Evolutionary conservation across 306 rosid genomes (phyloP).

Genomic region (Nissolia schottii): DNA sequence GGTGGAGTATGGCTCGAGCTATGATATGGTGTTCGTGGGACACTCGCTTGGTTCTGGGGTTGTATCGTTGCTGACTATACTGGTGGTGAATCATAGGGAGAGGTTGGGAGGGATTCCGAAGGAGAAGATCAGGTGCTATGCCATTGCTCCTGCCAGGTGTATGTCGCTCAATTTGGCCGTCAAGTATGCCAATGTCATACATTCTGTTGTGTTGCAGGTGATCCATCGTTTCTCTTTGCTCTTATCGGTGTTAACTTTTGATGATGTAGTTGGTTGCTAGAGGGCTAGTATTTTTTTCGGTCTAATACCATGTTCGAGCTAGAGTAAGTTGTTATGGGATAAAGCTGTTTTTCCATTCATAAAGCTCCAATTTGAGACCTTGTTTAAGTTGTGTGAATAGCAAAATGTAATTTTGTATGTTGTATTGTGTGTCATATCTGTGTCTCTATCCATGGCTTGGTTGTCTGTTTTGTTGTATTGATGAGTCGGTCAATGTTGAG

Average conservation of each 20-base stretch:
- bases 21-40: slow-evolving; percentile 72
- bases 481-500: not conserved
- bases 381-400: not conserved
- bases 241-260: not conserved
- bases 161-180: slow-evolving; percentile 96
- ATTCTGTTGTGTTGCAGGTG: slow-evolving; percentile 81
- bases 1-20: slow-evolving; percentile 56
- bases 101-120: slow-evolving; percentile 66
- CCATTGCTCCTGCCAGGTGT: slow-evolving; percentile 88
- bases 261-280: not conserved
- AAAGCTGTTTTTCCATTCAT: too few species aligned
- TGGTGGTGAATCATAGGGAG: slow-evolving; percentile 62
- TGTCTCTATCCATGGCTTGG: too few species aligned
- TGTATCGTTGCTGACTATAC: slow-evolving; percentile 62
- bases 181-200: slow-evolving; percentile 82
- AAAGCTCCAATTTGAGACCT: too few species aligned
- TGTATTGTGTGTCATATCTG: too few species aligned
- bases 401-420: not conserved
- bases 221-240: not conserved
- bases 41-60: slow-evolving; percentile 95
- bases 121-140: slow-evolving; percentile 59
- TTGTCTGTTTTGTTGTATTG: not conserved
- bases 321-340: too few species aligned
- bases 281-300: not conserved
- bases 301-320: too few species aligned